A percentile compares a stretch with the other conserved stretches of the same genome.
Evolutionary conservation across 805 yeast species (phyloP).

Genomic region (Kluyveromyces lactis): DNA sequence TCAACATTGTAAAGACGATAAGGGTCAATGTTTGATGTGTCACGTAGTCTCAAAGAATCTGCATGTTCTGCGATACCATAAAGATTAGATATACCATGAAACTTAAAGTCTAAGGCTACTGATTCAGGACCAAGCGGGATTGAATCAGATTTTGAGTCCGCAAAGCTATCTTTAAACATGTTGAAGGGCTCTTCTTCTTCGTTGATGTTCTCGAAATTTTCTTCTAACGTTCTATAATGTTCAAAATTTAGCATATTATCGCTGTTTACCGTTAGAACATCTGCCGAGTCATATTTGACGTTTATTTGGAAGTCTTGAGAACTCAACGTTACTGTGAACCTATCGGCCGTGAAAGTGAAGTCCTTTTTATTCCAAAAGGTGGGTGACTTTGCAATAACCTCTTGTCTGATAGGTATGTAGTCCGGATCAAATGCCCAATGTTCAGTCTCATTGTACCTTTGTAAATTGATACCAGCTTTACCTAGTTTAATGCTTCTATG

Average conservation of each 20-base stretch:
- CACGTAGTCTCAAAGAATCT: slow-evolving; percentile 63
- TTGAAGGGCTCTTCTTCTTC: slow-evolving; percentile 58
- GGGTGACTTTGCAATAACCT: slow-evolving; percentile 1
- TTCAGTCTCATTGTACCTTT: slow-evolving; percentile 53
- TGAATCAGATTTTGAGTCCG: slow-evolving; percentile 56
- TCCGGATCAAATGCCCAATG: slow-evolving; percentile 43
- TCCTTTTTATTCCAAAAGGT: slow-evolving; percentile 1
- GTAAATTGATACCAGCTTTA: slow-evolving; percentile 25
- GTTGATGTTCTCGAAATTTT: slow-evolving; percentile 34
- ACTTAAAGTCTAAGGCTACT: slow-evolving; percentile 67
- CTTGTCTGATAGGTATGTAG: not conserved
- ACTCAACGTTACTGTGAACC: slow-evolving; percentile 37
- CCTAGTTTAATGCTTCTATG: slow-evolving; percentile 30
- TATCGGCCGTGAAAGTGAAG: slow-evolving; percentile 9
- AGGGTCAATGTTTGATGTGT: slow-evolving; percentile 58
- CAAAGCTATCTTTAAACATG: slow-evolving; percentile 63
- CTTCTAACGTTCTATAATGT: slow-evolving; percentile 52
- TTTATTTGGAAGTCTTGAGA: slow-evolving; percentile 43
- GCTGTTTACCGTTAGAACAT: slow-evolving; percentile 57
- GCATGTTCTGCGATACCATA: slow-evolving; percentile 99
- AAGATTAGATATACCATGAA: slow-evolving; percentile 51
- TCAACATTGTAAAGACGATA: slow-evolving; percentile 89
- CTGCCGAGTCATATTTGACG: slow-evolving; percentile 37
- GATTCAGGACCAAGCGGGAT: slow-evolving; percentile 86
- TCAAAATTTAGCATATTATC: slow-evolving; percentile 70